Base-by-base conservation (phyloP, 192 early-diverging fungal genomes). In the Backusella circina region DNA sequence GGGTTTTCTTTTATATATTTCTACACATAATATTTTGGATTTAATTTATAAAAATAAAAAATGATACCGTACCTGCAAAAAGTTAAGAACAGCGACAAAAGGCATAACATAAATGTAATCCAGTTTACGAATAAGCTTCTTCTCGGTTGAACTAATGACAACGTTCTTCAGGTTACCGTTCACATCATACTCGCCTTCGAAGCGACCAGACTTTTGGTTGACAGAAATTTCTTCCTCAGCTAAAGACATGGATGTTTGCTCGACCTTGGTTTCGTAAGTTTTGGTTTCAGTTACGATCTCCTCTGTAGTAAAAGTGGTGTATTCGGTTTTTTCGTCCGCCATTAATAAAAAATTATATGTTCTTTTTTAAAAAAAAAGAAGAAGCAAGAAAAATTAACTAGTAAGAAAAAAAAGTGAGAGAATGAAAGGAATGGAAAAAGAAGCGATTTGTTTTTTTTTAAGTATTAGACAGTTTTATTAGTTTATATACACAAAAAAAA, bases 51-150 rank as follows among this genome's bases (percentile, higher is more conserved):
- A 31, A 31, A 65, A 31, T 23, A 28, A 64, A 28, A 65, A 28
- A 65, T 16, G 31, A 61, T 47, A 47, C n/a, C 6, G 18, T 77
- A 71, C 76, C 69, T 77, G 76, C 26, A 77, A 73, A 33, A 77
- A 77, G 39, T 73, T 77, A 54, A 77, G 70, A 16, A 77, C 3
- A 21, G 61, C 57, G 23, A 77, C 13, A 68, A 28, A 77, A 38
- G 76, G 76, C 76, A 77, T 77, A 18, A 77, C 76, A 28, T 72
- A 72, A 15, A 77, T 51, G 35, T 23, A 77, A 71, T 77, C 76
- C 28, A 77, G 26, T 16, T 51, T 65, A 39, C 70, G 71, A 31
- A 77, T 47, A 2, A 72, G n/a, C 5, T 38, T 44, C 30, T 23
- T 64, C 30, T 76, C 75, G 1, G n/a, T 57, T 2, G 15, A 5